Evolutionary conservation across 176 grass and related monocot species (phyloP).

Genomic region (Zea luxurians): DNA sequence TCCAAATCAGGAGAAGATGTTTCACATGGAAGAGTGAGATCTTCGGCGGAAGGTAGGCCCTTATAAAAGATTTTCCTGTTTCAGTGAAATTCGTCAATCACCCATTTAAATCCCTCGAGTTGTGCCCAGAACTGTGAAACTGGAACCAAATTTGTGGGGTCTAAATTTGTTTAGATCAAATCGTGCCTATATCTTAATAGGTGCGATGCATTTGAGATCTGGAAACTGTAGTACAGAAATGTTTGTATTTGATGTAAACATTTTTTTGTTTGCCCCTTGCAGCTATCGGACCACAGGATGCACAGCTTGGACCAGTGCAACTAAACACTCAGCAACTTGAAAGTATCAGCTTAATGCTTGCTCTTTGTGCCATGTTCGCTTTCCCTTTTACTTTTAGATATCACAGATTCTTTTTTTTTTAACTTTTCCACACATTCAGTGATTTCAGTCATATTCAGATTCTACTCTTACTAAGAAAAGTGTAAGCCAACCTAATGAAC

Average conservation of each 20-base stretch:
- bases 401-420: constrained; percentile 24
- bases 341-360: constrained; percentile 44
- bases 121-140: not conserved
- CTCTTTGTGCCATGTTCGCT: constrained; percentile 18
- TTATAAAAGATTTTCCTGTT: constrained; percentile 28
- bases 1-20: constrained; percentile 42
- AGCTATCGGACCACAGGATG: constrained; percentile 39
- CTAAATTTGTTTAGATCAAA: not conserved
- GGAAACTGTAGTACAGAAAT: not conserved
- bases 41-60: constrained; percentile 61
- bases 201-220: constrained; percentile 15
- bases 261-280: not conserved
- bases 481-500: constrained; percentile 13
- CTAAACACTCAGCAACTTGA: constrained; percentile 43
- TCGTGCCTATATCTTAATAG: not conserved
- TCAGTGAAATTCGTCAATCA: not conserved
- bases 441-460: constrained; percentile 15
- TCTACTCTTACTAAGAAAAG: constrained; percentile 2
- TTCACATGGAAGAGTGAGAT: constrained; percentile 51
- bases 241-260: constrained; percentile 32
- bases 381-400: not conserved
- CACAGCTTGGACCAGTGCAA: constrained; percentile 37
- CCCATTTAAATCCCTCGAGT: not conserved
- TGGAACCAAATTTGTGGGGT: constrained; percentile 7
- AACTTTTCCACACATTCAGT: constrained; percentile 3